Evolutionary conservation across 352 stramenopile genomes (phyloP), one percentile per base, ranked within the genome.

Genomic region (Globisporangium canariense): DNA sequence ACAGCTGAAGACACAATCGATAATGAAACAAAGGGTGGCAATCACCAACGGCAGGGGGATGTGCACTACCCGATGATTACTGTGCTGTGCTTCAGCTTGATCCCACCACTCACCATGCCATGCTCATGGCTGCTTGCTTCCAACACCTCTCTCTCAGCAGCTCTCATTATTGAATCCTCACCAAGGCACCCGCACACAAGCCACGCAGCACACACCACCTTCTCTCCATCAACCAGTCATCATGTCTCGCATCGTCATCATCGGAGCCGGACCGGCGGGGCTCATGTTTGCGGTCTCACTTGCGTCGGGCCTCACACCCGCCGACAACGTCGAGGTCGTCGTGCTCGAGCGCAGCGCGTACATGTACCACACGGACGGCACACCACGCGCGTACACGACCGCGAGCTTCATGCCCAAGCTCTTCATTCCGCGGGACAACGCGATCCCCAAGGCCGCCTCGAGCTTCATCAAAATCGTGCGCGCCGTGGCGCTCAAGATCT

Each of bases 401-500:
- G 46, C n/a, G 46, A 52, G 46, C 6, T 52, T 30, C 46, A 32
- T 52, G 22, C 40, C 40, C 40, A 46, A 46, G 40, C 40, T 52
- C 18, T 52, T 52, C 18, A 52, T 52, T 20, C 46, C 46, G 9
- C 22, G 28, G n/a, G 20, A 30, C 46, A 52, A 52, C 9, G 46
- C 67, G 13, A 68, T 83, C 41, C 68, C 73, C n/a, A 60, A 65
- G 38, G 57, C 64, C 10, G 64, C 72, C 40, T 54, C 58, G 36
- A 25, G 46, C 2, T 82, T 77, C 62, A 64, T 73, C 58, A 71
- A 75, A 57, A 64, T 82, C 49, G 62, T 74, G 46, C 52, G 52
- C 10, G 52, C 30, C 18, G 52, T 58, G 10, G 52, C 52, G 9
- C 7, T 28, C 46, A 52, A 30, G 46, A 52, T 52, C 46, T 28